phyloP scores from a whole-genome alignment of 805 yeast genomes.

The Blastobotrys terrestris region DNA sequence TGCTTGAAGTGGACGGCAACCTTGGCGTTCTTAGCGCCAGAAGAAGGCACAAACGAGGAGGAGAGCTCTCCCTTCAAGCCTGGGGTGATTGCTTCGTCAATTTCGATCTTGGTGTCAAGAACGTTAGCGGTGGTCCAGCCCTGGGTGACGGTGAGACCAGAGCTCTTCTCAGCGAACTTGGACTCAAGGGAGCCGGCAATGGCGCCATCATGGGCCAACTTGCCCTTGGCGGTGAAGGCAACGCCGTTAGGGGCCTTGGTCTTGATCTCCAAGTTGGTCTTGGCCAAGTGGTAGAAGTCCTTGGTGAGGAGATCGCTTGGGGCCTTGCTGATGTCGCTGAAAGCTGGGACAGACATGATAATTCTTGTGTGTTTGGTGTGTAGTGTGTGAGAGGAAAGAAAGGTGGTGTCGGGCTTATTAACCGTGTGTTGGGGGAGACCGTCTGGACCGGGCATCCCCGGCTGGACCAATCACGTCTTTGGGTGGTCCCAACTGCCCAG shows the following conservation, averaged over 20 bases:
- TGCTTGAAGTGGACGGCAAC: conserved; percentile 86
- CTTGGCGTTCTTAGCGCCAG: conserved; percentile 73
- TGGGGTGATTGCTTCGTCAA: conserved; percentile 85
- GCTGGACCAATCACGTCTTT: not conserved
- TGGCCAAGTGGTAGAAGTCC: conserved; percentile 90
- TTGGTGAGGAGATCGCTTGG: conserved; percentile 82
- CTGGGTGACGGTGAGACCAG: conserved; percentile 91
- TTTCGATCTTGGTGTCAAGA: conserved; percentile 87
- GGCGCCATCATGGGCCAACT: conserved; percentile 69
- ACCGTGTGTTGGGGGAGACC: not conserved
- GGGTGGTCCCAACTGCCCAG: not conserved
- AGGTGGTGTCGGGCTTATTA: too few relatives aligned
- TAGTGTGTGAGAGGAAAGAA: not conserved
- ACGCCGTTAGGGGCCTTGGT: conserved; percentile 96
- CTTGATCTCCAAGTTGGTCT: conserved; percentile 83
- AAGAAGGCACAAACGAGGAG: conserved; percentile 82
- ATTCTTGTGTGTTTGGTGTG: not conserved
- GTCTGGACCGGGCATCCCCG: not conserved
- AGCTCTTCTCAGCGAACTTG: conserved; percentile 84
- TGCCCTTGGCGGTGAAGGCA: conserved; percentile 88
- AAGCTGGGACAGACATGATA: conserved; percentile 77
- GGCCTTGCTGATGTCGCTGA: conserved; percentile 87
- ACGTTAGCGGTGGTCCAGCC: conserved; percentile 96
- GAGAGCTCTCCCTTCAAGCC: conserved; percentile 91
- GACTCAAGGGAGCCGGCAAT: conserved; percentile 87